Evolutionary conservation across 768 basidiomycete genomes (phyloP).

Genomic region (Psilocybe azurescens): DNA sequence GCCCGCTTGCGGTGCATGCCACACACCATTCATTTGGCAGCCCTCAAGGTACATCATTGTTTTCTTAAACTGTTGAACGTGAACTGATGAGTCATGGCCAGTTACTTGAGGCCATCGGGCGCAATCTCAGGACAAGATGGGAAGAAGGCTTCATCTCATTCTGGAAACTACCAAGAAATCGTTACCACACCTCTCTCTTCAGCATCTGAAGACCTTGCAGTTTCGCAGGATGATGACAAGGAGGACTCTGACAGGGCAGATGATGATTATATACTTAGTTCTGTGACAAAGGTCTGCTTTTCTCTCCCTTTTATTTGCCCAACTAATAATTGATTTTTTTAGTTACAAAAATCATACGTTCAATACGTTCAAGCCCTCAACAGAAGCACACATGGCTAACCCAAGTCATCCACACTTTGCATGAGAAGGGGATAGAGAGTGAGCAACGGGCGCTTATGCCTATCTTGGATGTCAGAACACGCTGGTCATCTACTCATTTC

Average conservation of each 20-base stretch:
- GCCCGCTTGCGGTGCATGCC: slow-evolving; percentile 41
- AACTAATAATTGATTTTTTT: background rate
- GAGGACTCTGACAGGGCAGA: background rate
- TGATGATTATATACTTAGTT: too few relatives aligned
- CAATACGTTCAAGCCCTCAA: slow-evolving; percentile 26
- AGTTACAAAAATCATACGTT: slow-evolving; percentile 29
- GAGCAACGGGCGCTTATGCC: slow-evolving; percentile 18
- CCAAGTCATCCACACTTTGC: too few relatives aligned
- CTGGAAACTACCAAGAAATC: too few relatives aligned
- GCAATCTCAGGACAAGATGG: slow-evolving; percentile 6
- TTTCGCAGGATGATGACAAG: background rate
- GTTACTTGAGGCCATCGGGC: slow-evolving; percentile 18
- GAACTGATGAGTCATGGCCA: background rate
- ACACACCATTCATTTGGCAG: slow-evolving; percentile 43
- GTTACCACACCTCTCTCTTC: too few relatives aligned
- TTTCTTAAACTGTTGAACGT: background rate
- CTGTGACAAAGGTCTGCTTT: too few relatives aligned
- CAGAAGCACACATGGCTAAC: slow-evolving; percentile 18
- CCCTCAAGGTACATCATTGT: slow-evolving; percentile 14
- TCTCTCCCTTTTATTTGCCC: too few relatives aligned
- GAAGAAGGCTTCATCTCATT: too few relatives aligned
- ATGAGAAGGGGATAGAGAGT: too few relatives aligned
- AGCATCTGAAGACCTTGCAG: background rate
- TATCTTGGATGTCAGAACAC: slow-evolving; percentile 36
- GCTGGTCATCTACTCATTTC: slow-evolving; percentile 39